These are phyloP conservation scores for Mesostigma viride DNA, from an alignment of 139 green algal species.

Conservation along the genomic window DNA sequence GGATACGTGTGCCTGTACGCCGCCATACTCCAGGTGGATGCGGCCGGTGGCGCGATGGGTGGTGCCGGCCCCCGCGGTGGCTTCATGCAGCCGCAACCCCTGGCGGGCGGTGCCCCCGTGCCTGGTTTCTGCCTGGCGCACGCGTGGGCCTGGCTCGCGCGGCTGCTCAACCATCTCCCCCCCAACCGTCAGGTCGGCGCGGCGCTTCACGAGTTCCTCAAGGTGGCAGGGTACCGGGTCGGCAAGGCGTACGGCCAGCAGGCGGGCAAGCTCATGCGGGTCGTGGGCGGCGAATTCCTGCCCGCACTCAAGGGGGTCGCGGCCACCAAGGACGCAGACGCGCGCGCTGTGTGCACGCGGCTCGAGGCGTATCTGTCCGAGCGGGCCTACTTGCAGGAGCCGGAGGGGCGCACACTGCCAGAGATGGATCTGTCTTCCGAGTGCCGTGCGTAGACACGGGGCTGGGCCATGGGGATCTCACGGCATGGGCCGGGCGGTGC, in stretches of 20 bases:
- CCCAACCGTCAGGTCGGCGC: slow-evolving; percentile 27
- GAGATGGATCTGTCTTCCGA: slow-evolving; percentile 9
- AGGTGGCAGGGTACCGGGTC: slow-evolving; percentile 35
- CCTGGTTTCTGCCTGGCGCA: too few species aligned
- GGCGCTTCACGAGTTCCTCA: slow-evolving; percentile 33
- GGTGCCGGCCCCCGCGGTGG: too few species aligned
- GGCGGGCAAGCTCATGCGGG: slow-evolving; percentile 33
- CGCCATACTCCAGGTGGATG: slow-evolving; percentile 31
- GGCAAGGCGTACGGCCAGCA: slow-evolving; percentile 15
- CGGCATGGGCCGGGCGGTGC: too few species aligned
- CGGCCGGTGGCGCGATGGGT: not conserved
- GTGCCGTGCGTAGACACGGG: slow-evolving; percentile 3
- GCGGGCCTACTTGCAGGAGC: slow-evolving; percentile 8
- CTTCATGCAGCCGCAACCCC: too few species aligned
- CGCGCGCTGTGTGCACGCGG: slow-evolving; percentile 16
- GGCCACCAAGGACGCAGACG: slow-evolving; percentile 25
- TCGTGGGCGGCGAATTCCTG: slow-evolving; percentile 26
- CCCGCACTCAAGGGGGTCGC: slow-evolving; percentile 23
- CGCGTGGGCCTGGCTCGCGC: slow-evolving; percentile 34
- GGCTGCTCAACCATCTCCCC: slow-evolving; percentile 37
- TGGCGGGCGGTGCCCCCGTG: too few species aligned
- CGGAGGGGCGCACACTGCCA: slow-evolving; percentile 10
- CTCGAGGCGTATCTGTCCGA: slow-evolving; percentile 30
- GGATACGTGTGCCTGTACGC: slow-evolving; percentile 35
- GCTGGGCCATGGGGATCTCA: too few species aligned